phyloP scores from a whole-genome alignment of 2,329 filamentous ascomycete species.

The Ramularia endophylla region DNA sequence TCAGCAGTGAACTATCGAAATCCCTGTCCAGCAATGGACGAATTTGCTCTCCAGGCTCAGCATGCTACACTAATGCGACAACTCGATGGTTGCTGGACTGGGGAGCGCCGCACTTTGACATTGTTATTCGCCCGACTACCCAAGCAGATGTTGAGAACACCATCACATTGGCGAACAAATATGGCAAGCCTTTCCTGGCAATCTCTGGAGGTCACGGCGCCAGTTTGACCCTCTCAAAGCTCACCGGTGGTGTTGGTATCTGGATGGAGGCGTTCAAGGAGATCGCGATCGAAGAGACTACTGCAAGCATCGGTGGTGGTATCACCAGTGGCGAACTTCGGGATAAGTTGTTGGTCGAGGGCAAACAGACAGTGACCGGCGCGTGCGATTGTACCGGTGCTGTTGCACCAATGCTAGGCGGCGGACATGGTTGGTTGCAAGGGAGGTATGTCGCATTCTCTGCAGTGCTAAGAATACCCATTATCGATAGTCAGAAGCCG shows the following conservation, averaged over 20 bases:
- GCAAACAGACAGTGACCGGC: slow-evolving; percentile 10
- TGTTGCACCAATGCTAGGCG: slow-evolving; percentile 13
- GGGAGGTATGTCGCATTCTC: slow-evolving; percentile 1
- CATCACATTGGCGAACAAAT: not conserved
- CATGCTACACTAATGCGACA: not conserved
- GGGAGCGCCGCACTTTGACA: not conserved
- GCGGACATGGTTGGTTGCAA: slow-evolving; percentile 19
- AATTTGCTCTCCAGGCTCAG: slow-evolving; percentile 1
- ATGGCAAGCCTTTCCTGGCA: slow-evolving; percentile 11
- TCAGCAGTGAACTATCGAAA: too few relatives aligned
- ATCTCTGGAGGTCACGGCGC: slow-evolving; percentile 12
- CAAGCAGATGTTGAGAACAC: too few relatives aligned
- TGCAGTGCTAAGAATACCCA: too few relatives aligned
- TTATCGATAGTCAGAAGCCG: too few relatives aligned
- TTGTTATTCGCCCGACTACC: too few relatives aligned
- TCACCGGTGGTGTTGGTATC: slow-evolving; percentile 12
- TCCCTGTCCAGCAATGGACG: not conserved
- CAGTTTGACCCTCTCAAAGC: slow-evolving; percentile 3
- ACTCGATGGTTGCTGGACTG: not conserved
- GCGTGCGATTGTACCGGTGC: slow-evolving; percentile 13
- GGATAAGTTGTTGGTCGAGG: slow-evolving; percentile 5
- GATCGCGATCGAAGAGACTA: slow-evolving; percentile 8
- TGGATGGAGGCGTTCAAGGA: slow-evolving; percentile 9
- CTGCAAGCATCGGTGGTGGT: slow-evolving; percentile 11
- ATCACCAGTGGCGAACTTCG: slow-evolving; percentile 8